Conservation (phyloP, 2,329 filamentous ascomycete genomes). For the Fusarium heterosporum region DNA sequence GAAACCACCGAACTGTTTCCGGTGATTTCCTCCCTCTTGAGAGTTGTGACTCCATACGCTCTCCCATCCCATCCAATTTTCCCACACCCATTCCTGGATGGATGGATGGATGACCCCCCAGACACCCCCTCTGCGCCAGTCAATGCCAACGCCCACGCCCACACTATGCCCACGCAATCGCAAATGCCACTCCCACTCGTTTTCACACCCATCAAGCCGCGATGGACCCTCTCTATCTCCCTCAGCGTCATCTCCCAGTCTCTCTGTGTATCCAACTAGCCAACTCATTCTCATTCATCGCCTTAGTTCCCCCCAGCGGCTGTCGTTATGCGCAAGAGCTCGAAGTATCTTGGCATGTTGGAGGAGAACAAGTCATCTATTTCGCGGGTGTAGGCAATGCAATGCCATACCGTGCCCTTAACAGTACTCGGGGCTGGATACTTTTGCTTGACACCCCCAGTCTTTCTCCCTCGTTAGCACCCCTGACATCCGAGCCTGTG, state of each 20-base stretch:
- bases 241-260: conserved; percentile 36
- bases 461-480: conserved; percentile 15
- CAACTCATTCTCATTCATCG: conserved; percentile 31
- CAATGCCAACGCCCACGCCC: conserved; percentile 10
- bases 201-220: conserved; percentile 30
- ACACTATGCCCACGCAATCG: conserved; percentile 4
- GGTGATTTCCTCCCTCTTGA: conserved; percentile 38
- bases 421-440: conserved; percentile 37
- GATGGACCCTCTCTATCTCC: conserved; percentile 29
- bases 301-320: conserved; percentile 45
- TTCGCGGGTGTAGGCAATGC: conserved; percentile 37
- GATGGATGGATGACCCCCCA: conserved; percentile 8
- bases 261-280: conserved; percentile 17
- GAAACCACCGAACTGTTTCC: conserved; percentile 27
- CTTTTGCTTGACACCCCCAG: conserved; percentile 31
- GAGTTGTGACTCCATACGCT: conserved; percentile 24
- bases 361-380: conserved; percentile 28
- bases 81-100: conserved; percentile 26
- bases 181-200: conserved; percentile 22
- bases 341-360: conserved; percentile 33
- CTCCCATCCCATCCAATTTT: not conserved
- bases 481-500: conserved; percentile 34
- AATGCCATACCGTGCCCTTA: conserved; percentile 24
- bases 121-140: conserved; percentile 7
- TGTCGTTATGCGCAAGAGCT: conserved; percentile 50